Evolutionary conservation across 805 yeast genomes (phyloP).

Genomic region (Maudiozyma saulgeensis): DNA sequence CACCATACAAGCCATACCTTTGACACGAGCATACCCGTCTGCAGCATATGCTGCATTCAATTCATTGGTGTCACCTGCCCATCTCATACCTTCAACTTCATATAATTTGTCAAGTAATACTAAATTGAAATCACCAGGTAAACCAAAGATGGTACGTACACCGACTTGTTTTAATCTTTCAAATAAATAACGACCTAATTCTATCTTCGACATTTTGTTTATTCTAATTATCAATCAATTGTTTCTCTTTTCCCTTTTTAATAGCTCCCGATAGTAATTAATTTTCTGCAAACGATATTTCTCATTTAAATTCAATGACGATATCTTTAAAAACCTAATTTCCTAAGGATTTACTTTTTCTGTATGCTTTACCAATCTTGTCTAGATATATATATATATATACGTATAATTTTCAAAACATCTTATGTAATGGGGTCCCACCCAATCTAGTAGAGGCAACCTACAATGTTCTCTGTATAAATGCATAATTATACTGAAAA

Average conservation of each 20-base stretch:
- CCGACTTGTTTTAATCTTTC: constrained; percentile 66
- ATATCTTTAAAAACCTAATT: background rate
- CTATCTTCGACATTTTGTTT: constrained; percentile 32
- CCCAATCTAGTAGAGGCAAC: no score
- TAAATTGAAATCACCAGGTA: constrained; percentile 75
- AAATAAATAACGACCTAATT: constrained; percentile 68
- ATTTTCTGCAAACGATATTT: background rate
- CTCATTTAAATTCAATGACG: background rate
- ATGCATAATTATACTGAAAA: no score
- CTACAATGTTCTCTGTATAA: background rate
- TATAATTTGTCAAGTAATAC: constrained; percentile 59
- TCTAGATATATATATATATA: background rate
- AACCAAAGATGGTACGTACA: constrained; percentile 62
- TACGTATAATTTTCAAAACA: background rate
- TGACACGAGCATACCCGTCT: constrained; percentile 77
- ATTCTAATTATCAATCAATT: background rate
- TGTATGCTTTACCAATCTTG: background rate
- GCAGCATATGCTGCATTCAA: constrained; percentile 76
- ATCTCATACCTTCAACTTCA: constrained; percentile 62
- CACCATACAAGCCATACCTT: constrained; percentile 59
- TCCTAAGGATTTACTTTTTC: background rate
- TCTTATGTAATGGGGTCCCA: no score
- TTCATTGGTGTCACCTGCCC: constrained; percentile 89
- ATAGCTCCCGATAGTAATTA: background rate
- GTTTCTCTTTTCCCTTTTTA: background rate